Conservation (phyloP, 257 asterid genomes). For the Capsicum baccatum region DNA sequence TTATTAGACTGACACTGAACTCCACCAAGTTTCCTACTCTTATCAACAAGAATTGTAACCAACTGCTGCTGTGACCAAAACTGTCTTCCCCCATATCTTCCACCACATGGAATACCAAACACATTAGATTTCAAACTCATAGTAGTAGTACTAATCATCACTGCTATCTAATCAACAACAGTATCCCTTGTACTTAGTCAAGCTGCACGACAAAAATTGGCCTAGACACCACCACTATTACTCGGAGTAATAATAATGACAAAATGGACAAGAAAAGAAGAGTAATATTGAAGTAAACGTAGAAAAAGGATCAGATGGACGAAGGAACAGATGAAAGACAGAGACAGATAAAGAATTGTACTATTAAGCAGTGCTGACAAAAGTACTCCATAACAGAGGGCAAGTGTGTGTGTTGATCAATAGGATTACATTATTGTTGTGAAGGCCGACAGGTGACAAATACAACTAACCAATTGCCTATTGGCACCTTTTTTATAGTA, state of each 20-base stretch:
- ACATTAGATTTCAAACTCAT: conserved; percentile 45
- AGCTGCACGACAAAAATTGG: too few relatives aligned
- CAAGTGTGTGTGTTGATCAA: background rate
- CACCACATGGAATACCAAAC: conserved; percentile 32
- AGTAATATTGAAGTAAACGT: background rate
- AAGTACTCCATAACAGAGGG: background rate
- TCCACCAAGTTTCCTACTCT: conserved; percentile 36
- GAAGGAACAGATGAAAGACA: too few relatives aligned
- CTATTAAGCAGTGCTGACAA: background rate
- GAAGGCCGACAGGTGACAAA: background rate
- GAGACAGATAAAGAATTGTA: background rate
- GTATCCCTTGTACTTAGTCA: too few relatives aligned
- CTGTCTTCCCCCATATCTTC: conserved; percentile 29
- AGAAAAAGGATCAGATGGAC: background rate
- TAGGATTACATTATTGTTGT: background rate
- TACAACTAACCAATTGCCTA: background rate
- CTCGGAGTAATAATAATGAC: background rate
- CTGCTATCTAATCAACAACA: background rate
- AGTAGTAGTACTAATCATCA: conserved; percentile 32
- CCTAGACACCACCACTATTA: too few relatives aligned
- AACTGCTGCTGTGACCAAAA: conserved; percentile 32
- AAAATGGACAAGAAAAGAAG: background rate
- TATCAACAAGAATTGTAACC: conserved; percentile 31
- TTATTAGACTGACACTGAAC: conserved; percentile 55
- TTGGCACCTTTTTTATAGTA: background rate